Evolutionary conservation across 2,329 filamentous ascomycete species (phyloP).

Genomic region (Fusarium burgessii): DNA sequence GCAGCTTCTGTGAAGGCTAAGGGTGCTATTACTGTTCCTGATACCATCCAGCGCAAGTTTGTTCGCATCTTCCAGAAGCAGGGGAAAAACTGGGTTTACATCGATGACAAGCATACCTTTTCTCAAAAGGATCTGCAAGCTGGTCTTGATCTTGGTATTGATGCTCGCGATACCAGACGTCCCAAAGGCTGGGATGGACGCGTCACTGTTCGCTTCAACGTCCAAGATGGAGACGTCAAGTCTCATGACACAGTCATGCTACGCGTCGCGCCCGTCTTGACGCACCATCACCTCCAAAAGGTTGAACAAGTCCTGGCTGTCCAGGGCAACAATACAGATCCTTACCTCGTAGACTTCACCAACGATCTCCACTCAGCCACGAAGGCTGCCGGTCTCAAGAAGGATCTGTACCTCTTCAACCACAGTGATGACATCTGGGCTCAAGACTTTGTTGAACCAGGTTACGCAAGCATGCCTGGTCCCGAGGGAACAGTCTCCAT

Average conservation of each 20-base stretch:
- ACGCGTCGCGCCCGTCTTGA: conserved; percentile 51
- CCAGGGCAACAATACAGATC: neutral
- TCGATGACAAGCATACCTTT: conserved; percentile 45
- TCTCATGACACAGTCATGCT: conserved; percentile 47
- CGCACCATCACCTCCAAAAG: conserved; percentile 51
- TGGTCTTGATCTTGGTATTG: conserved; percentile 51
- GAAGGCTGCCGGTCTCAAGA: conserved; percentile 1
- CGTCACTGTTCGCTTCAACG: conserved; percentile 45
- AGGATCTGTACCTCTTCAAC: conserved; percentile 15
- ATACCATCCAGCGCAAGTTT: conserved; percentile 1
- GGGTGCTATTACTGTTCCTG: conserved; percentile 20
- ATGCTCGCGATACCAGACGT: conserved; percentile 46
- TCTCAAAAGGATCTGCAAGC: conserved; percentile 40
- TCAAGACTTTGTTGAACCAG: conserved; percentile 56
- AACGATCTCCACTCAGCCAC: neutral
- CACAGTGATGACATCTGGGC: conserved; percentile 50
- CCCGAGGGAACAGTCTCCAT: conserved; percentile 48
- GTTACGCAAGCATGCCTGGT: conserved; percentile 54
- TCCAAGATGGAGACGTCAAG: conserved; percentile 30
- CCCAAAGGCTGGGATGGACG: conserved; percentile 42
- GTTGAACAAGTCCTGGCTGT: conserved; percentile 40
- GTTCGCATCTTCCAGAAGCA: conserved; percentile 47
- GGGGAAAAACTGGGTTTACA: conserved; percentile 39
- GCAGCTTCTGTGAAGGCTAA: conserved; percentile 8
- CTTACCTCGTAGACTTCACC: neutral